A percentile compares a stretch with the other conserved stretches of the same genome.
phyloP scores from a whole-genome alignment of 192 early-diverging fungal species.

The Backusella circina region DNA sequence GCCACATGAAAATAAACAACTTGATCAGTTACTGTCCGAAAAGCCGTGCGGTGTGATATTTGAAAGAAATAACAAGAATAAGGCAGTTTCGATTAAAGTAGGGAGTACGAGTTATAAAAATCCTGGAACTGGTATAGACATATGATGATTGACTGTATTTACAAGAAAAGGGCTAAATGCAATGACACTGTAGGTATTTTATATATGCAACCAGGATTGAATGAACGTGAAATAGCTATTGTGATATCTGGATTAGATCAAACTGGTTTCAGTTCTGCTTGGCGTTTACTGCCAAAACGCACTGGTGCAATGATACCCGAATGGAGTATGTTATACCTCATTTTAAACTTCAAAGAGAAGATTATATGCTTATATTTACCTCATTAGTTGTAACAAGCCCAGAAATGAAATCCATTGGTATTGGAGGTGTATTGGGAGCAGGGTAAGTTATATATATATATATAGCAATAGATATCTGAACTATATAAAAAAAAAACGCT shows the following conservation, averaged over 20 bases:
- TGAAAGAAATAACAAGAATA: neutral
- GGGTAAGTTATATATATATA: conserved; percentile 34
- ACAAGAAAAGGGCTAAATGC: neutral
- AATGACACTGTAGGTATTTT: conserved; percentile 42
- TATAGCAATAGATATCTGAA: neutral
- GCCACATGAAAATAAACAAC: conserved; percentile 8
- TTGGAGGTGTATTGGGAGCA: conserved; percentile 48
- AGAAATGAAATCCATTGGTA: conserved; percentile 41
- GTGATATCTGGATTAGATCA: conserved; percentile 42
- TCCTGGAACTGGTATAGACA: conserved; percentile 1
- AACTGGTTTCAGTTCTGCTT: conserved; percentile 35
- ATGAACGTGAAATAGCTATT: conserved; percentile 30
- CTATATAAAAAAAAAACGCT: too few species aligned
- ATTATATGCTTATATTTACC: neutral
- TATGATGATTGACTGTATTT: neutral
- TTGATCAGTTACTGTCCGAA: neutral
- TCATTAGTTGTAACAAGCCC: conserved; percentile 40
- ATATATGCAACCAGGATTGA: conserved; percentile 37
- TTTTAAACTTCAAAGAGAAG: neutral
- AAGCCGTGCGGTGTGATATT: neutral
- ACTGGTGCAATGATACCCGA: conserved; percentile 51
- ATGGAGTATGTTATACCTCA: conserved; percentile 34
- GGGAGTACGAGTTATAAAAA: neutral
- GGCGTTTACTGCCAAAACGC: conserved; percentile 44
- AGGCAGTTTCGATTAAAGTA: neutral